Evolutionary conservation across 345 rosid genomes (phyloP).

Genomic region (Eucalyptus caleyi): DNA sequence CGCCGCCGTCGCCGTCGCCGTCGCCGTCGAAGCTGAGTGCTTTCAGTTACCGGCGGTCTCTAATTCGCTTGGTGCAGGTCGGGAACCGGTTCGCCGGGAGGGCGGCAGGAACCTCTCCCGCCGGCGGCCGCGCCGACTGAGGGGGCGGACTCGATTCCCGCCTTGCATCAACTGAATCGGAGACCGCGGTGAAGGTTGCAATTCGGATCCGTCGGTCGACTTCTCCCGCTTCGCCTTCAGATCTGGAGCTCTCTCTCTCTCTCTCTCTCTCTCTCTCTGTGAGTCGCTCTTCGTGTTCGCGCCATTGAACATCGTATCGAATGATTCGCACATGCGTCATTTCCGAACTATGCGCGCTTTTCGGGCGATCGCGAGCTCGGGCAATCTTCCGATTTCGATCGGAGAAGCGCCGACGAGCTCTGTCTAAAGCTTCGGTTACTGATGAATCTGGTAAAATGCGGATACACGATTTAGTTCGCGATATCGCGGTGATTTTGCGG

Average conservation of each 20-base stretch:
- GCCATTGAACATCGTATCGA: background rate
- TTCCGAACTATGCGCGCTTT: background rate
- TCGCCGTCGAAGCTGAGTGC: background rate
- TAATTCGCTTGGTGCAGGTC: conserved; percentile 52
- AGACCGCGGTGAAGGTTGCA: conserved; percentile 55
- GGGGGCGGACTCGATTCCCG: conserved; percentile 31
- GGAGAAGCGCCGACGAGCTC: background rate
- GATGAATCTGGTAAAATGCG: background rate
- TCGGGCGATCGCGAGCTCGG: background rate
- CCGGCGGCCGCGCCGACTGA: background rate
- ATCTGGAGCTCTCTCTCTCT: background rate
- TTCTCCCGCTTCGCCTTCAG: background rate
- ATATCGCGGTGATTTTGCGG: background rate
- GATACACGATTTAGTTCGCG: background rate
- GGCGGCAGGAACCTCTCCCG: background rate
- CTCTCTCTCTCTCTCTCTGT: background rate
- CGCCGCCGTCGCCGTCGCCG: background rate
- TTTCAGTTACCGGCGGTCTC: conserved; percentile 23
- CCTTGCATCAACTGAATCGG: conserved; percentile 99
- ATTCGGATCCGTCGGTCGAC: background rate
- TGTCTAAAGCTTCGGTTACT: background rate
- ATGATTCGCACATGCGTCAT: background rate
- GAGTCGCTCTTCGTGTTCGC: background rate
- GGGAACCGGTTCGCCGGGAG: conserved; percentile 14
- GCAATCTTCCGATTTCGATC: background rate